Percentiles rank a stretch among this genome's conserved stretches.
phyloP scores from a whole-genome alignment of 202 grass and related monocot genomes.

The Zizania palustris region DNA sequence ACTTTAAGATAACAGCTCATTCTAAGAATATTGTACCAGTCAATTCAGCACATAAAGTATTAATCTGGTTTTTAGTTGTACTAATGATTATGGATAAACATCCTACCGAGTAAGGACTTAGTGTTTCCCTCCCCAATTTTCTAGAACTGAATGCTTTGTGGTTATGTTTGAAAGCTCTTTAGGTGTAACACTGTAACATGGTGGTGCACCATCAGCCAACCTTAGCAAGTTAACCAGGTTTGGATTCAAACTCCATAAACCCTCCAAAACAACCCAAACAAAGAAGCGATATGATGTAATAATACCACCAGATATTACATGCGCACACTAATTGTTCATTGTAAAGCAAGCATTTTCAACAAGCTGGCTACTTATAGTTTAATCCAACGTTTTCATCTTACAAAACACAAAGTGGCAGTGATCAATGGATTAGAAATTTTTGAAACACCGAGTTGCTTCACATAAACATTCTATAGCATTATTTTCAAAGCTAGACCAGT shows the following conservation, averaged over 20 bases:
- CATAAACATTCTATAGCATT: constrained; percentile 14
- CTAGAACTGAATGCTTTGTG: not conserved
- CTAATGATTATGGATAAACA: constrained; percentile 21
- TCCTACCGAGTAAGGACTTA: not conserved
- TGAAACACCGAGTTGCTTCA: not conserved
- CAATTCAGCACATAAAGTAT: constrained; percentile 2
- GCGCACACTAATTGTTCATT: not conserved
- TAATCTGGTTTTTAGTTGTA: constrained; percentile 19
- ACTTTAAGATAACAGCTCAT: no score
- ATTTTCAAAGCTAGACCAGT: constrained; percentile 23
- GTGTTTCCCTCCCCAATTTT: not conserved
- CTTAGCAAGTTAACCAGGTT: constrained; percentile 16
- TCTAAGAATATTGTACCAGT: no score
- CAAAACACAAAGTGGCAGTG: not conserved
- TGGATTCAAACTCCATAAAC: not conserved
- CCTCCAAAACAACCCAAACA: constrained; percentile 17
- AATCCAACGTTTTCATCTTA: not conserved
- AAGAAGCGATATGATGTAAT: not conserved
- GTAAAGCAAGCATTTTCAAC: constrained; percentile 31
- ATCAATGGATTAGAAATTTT: constrained; percentile 15
- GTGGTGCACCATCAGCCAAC: not conserved
- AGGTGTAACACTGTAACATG: constrained; percentile 25
- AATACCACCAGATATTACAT: constrained; percentile 16
- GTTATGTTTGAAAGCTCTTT: not conserved
- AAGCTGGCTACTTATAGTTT: constrained; percentile 19